These are phyloP conservation scores for Diplodia scrobiculata DNA, from an alignment of 2,329 filamentous ascomycete species.

Conservation along the genomic window DNA sequence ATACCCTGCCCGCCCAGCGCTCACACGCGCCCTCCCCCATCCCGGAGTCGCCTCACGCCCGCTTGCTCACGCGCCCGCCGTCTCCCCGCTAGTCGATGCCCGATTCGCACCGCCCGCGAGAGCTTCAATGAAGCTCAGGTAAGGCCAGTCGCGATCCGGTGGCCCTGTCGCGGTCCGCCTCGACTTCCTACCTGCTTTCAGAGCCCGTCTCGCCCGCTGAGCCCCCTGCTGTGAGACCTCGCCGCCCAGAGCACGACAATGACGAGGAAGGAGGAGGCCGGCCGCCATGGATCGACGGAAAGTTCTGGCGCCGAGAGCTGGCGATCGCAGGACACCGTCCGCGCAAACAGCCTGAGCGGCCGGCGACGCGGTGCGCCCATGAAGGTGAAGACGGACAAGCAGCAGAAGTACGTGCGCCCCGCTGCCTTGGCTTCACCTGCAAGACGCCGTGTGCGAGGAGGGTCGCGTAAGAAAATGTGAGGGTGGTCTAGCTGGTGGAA, in stretches of 20 bases:
- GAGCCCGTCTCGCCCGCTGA: slow-evolving; percentile 28
- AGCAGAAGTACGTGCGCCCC: slow-evolving; percentile 50
- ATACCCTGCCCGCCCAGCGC: slow-evolving; percentile 21
- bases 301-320: slow-evolving; percentile 68
- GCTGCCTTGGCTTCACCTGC: slow-evolving; percentile 26
- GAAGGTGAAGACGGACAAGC: slow-evolving; percentile 61
- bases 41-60: slow-evolving; percentile 14
- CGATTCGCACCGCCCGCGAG: slow-evolving; percentile 21
- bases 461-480: slow-evolving; percentile 30
- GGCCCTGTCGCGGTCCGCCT: slow-evolving; percentile 29
- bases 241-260: slow-evolving; percentile 47
- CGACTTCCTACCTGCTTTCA: slow-evolving; percentile 30
- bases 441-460: slow-evolving; percentile 17
- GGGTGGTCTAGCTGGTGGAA: slow-evolving; percentile 34
- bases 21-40: slow-evolving; percentile 19
- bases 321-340: slow-evolving; percentile 67
- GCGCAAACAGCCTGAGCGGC: slow-evolving; percentile 39
- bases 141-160: slow-evolving; percentile 27
- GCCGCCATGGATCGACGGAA: slow-evolving; percentile 67
- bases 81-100: slow-evolving; percentile 21
- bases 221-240: slow-evolving; percentile 25
- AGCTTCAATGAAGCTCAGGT: slow-evolving; percentile 30
- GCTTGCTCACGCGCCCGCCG: slow-evolving; percentile 23
- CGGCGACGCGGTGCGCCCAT: slow-evolving; percentile 44
- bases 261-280: slow-evolving; percentile 66